phyloP scores from a whole-genome alignment of 495 filamentous ascomycete genomes.

The Pseudomonodictys pantanalensis region DNA sequence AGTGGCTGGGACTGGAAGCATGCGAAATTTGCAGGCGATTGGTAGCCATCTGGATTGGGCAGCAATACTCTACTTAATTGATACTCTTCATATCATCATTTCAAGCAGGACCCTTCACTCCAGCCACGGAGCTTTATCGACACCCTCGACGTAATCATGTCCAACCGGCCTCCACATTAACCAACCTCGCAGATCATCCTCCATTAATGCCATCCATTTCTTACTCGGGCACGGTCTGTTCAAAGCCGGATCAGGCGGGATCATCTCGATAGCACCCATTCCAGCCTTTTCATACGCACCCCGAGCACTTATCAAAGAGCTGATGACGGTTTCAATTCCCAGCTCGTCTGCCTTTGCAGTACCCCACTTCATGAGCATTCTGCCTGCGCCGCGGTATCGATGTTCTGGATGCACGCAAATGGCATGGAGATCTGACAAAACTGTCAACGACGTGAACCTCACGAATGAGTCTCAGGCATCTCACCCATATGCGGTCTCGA shows the following conservation, averaged over 20 bases:
- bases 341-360: slow-evolving; percentile 40
- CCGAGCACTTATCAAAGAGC: slow-evolving; percentile 32
- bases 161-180: slow-evolving; percentile 26
- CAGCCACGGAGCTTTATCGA: slow-evolving; percentile 23
- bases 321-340: slow-evolving; percentile 41
- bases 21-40: slow-evolving; percentile 7
- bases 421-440: slow-evolving; percentile 17
- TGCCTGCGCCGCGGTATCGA: slow-evolving; percentile 36
- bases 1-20: not conserved
- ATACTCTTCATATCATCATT: not conserved
- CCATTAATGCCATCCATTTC: slow-evolving; percentile 21
- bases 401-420: slow-evolving; percentile 11
- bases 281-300: slow-evolving; percentile 42
- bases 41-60: too few species aligned
- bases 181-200: slow-evolving; percentile 20
- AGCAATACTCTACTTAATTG: too few species aligned
- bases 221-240: slow-evolving; percentile 13
- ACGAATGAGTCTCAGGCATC: too few species aligned
- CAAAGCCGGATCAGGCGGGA: slow-evolving; percentile 10
- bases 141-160: slow-evolving; percentile 13
- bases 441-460: too few species aligned
- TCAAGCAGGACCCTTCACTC: not conserved
- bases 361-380: slow-evolving; percentile 42
- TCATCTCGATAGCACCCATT: slow-evolving; percentile 29
- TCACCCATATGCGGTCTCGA: slow-evolving; percentile 25